Evolutionary conservation across 768 basidiomycete genomes (phyloP), one percentile per base, ranked within the genome.

Genomic region (Mycena capillaripes): DNA sequence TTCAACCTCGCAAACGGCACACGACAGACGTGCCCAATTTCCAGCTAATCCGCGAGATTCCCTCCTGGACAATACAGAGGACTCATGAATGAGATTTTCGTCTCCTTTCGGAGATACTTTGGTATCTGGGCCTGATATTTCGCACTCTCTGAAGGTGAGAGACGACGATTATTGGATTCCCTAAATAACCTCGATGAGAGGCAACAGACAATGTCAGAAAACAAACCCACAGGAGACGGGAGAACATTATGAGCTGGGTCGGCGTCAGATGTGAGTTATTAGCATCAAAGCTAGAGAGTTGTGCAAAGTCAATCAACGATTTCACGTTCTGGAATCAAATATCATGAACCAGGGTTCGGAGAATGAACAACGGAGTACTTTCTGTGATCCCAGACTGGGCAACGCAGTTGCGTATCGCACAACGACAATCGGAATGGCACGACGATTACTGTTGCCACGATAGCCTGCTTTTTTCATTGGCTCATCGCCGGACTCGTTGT

Each of bases 71-170:
- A 71, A 30, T 71, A 75, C 6, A 75, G 4, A 3, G 73, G 73
- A 25, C 73, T 75, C n/a, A 75, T 34, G 70, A 75, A 75, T 19
- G 73, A 75, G 2, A 75, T 72, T 48, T 50, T 52, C 7, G 73
- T 71, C 6, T 40, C 66, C 30, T 56, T 52, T 11, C n/a, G 14
- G 8, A 75, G 32, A n/a, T 34, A 14, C 27, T 40, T 30, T 2
- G 69, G 55, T 17, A 64, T 46, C 5, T 23, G 23, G 3, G 21
- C 27, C 23, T 72, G 64, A 40, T 75, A 75, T 57, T 59, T 66
- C 2, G 3, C 48, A 3, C 25, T 44, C 27, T 72, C 70, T 21
- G 70, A 44, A 3, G 57, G 32, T 3, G 65, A 32, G 10, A 75
- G 60, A 34, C 70, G 70, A 6, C 73, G 65, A 29, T 30, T 63